Conservation (phyloP, 2,329 filamentous ascomycete genomes). For the Fusarium sp. region DNA sequence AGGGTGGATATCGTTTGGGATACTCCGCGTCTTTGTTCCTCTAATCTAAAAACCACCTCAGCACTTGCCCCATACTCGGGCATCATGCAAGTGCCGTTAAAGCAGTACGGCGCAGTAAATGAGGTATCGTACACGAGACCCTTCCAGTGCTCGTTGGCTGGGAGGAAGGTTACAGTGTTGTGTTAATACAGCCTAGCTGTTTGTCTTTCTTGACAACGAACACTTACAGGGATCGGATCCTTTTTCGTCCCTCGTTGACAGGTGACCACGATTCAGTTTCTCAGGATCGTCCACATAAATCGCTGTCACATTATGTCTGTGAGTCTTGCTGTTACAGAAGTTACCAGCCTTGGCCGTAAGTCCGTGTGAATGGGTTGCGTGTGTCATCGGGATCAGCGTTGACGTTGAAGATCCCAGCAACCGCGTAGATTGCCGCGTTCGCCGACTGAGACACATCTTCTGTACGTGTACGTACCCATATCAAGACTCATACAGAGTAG, state of each 20-base stretch:
- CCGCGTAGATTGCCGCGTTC: conserved; percentile 18
- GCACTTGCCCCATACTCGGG: not conserved
- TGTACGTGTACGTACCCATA: not conserved
- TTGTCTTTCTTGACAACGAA: not conserved
- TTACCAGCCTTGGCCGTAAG: conserved; percentile 8
- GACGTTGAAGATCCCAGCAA: conserved; percentile 15
- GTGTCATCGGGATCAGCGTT: conserved; percentile 18
- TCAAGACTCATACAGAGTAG: not conserved
- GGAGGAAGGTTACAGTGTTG: not conserved
- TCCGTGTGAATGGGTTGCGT: not conserved
- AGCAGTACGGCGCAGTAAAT: conserved; percentile 19
- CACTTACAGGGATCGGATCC: conserved; percentile 9
- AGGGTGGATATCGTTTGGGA: conserved; percentile 26
- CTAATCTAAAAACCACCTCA: conserved; percentile 31
- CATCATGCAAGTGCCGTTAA: conserved; percentile 17
- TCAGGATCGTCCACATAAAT: conserved; percentile 40
- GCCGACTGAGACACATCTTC: conserved; percentile 2
- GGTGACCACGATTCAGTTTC: conserved; percentile 23
- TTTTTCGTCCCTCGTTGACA: not conserved
- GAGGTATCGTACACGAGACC: conserved; percentile 4
- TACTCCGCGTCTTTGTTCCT: conserved; percentile 28
- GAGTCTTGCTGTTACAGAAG: conserved; percentile 6
- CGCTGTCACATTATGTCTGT: conserved; percentile 30
- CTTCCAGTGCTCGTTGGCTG: not conserved
- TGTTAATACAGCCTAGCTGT: conserved; percentile 2